Evolutionary conservation across 2,329 filamentous ascomycete species (phyloP), one percentile per base, ranked within the genome.

Genomic region (Colletotrichum scovillei): DNA sequence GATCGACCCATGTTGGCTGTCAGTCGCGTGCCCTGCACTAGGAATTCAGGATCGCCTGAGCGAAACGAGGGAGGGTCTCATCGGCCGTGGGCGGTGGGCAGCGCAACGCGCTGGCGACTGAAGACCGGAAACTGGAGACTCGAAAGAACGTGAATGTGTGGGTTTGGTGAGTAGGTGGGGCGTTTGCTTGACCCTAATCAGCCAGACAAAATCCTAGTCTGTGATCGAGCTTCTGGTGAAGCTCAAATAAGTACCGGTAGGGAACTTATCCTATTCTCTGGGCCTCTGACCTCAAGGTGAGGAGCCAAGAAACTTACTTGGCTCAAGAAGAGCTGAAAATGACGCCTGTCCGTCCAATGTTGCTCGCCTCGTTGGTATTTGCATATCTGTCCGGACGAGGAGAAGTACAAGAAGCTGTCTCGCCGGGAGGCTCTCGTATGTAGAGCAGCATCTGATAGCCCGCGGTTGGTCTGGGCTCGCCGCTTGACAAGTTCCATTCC

Each of bases 1-100:
- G 57, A 58, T 53, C 38, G 67, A 65, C 64, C 42, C 68, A 56
- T 32, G 53, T 49, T 28, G 59, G 55, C 59, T 69, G 59, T 55
- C 70, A 73, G 66, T 73, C 55, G 70, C 59, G 53, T 73, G 70
- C 69, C 32, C 55, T 55, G 55, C 66, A 55, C 60, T 49, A 46
- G 32, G 42, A 38, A 59, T 59, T 55, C 55, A 69, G 53, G 59
- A 73, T 63, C 66, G 64, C 28, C 66, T 42, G 55, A 26, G 66
- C 66, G 70, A 63, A 69, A 72, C 65, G 52, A 73, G 55, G 35
- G 59, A 63, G 66, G 70, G 46, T 55, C 53, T 49, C 35, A 49
- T 69, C 59, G 63, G 66, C 53, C 52, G 32, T 35, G 26, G 6
- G 53, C 38, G 7, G 65, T 46, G 65, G 69, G 58, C 65, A 58